Conservation (phyloP, 495 filamentous ascomycete species). For the Podospora comata region DNA sequence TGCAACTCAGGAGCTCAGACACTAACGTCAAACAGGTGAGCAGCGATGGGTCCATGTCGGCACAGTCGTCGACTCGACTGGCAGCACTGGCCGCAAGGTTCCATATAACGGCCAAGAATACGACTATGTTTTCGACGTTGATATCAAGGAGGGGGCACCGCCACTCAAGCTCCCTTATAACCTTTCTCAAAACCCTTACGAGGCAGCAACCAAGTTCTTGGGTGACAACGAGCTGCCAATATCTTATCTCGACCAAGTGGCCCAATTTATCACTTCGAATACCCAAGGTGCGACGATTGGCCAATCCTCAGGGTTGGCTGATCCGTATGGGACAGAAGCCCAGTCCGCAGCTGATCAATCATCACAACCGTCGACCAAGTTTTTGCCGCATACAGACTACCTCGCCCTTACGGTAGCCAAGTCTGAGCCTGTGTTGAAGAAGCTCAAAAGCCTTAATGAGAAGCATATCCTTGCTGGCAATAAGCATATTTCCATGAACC, state of each 20-base stretch:
- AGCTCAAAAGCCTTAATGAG: slow-evolving; percentile 29
- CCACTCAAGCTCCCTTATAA: slow-evolving; percentile 94
- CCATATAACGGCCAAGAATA: slow-evolving; percentile 83
- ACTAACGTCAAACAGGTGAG: slow-evolving; percentile 34
- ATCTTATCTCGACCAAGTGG: slow-evolving; percentile 86
- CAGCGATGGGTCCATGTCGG: slow-evolving; percentile 79
- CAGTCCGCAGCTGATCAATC: slow-evolving; percentile 59
- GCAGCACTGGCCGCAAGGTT: slow-evolving; percentile 69
- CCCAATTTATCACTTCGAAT: slow-evolving; percentile 88
- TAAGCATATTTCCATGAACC: slow-evolving; percentile 71
- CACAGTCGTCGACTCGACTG: slow-evolving; percentile 86
- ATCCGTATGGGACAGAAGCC: slow-evolving; percentile 28
- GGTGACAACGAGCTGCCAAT: slow-evolving; percentile 87
- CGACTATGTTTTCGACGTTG: slow-evolving; percentile 97
- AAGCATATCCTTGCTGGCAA: slow-evolving; percentile 52
- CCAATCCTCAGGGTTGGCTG: slow-evolving; percentile 26
- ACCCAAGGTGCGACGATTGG: slow-evolving; percentile 83
- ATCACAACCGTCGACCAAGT: slow-evolving; percentile 45
- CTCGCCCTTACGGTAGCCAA: slow-evolving; percentile 59
- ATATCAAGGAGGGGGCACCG: slow-evolving; percentile 93
- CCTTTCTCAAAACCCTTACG: slow-evolving; percentile 85
- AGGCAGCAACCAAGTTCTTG: slow-evolving; percentile 88
- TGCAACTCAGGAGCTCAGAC: slow-evolving; percentile 9
- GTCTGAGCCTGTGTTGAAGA: slow-evolving; percentile 30
- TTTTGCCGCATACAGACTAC: slow-evolving; percentile 80